Base-by-base conservation (phyloP, 2,329 filamentous ascomycete genomes). In the Xylaria sp. region DNA sequence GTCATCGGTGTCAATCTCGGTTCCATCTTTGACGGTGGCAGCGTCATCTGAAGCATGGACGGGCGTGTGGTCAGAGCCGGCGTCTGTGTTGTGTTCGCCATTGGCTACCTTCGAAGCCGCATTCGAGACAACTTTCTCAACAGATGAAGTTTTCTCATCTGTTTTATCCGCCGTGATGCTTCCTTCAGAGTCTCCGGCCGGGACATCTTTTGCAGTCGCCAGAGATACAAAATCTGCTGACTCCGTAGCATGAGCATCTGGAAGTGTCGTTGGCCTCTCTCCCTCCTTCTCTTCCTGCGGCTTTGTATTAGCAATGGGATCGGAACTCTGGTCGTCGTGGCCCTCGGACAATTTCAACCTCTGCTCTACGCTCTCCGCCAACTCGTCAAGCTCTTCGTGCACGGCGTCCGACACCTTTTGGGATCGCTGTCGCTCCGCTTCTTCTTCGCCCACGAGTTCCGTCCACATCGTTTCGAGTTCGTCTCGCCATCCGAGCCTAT, bases 381-480 rank as follows among this genome's bases (percentile, higher is more conserved):
- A 53, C 18, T 80, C 77, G 10, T 79, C 74, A 76, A 67, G 54
- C 35, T 50, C 56, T 30, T 65, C 61, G 4, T 70, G 70, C 11
- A 70, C 69, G 46, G 72, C 67, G 47, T 71, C 67, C 57, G 74
- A 74, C 30, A 67, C 65, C 6, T 70, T 65, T 5, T 44, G 69
- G 46, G 69, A 75, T 60, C 77, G 66, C 68, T 82, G 81, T 61
- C 76, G 79, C 66, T 76, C 77, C 19, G 82, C 81, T 67, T 85
- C 79, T 62, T 82, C 76, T 23, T 86, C 77, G 3, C 89, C 84
- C 6, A 89, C 87, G 0, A 88, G 82, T 51, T 76, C 75, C 19
- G 84, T 79, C 92, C 92, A 97, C 55, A 90, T 68, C 2, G 71
- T 74, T 71, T 97, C 91, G 13, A 99, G 78, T 70, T 97, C 93